Percentiles rank a stretch among this genome's conserved stretches.
phyloP scores from a whole-genome alignment of 2,329 filamentous ascomycete species.

The Tolypocladium capitatum region DNA sequence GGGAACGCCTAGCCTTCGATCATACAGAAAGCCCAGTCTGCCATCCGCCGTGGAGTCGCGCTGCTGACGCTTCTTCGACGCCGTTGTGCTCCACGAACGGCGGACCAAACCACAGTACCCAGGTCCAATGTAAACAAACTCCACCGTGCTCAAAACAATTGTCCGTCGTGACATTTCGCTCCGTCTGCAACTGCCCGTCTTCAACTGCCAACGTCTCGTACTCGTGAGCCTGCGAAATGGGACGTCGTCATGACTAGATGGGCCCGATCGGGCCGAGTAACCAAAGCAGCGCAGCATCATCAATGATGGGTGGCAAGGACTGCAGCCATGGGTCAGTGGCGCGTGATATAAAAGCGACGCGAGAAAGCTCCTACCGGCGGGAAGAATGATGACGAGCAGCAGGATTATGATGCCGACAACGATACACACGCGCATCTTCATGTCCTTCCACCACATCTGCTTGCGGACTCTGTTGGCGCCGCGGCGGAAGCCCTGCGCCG shows the following conservation, averaged over 20 bases:
- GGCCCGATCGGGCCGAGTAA: conserved; percentile 6
- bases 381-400: conserved; percentile 87
- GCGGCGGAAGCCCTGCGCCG: conserved; percentile 88
- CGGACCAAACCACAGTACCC: conserved; percentile 16
- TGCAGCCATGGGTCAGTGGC: conserved; percentile 4
- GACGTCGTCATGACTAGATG: conserved; percentile 2
- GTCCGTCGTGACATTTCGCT: conserved; percentile 8
- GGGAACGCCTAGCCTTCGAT: conserved; percentile 30
- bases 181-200: conserved; percentile 1
- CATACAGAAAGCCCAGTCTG: conserved; percentile 21
- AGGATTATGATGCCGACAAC: conserved; percentile 83
- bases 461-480: conserved; percentile 93
- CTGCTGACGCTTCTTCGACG: background rate
- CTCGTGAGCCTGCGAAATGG: background rate
- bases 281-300: conserved; percentile 11
- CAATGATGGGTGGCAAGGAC: conserved; percentile 22
- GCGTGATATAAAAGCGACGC: background rate
- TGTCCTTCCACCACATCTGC: conserved; percentile 99
- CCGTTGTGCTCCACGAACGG: conserved; percentile 3
- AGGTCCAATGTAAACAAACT: conserved; percentile 19
- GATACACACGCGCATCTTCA: conserved; percentile 99
- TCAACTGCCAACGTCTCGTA: background rate
- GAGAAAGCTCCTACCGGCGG: conserved; percentile 50
- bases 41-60: background rate
- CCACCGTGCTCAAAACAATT: conserved; percentile 20